Evolutionary conservation across 2,329 filamentous ascomycete species (phyloP).

Genomic region (Cladobotryum protrusum): DNA sequence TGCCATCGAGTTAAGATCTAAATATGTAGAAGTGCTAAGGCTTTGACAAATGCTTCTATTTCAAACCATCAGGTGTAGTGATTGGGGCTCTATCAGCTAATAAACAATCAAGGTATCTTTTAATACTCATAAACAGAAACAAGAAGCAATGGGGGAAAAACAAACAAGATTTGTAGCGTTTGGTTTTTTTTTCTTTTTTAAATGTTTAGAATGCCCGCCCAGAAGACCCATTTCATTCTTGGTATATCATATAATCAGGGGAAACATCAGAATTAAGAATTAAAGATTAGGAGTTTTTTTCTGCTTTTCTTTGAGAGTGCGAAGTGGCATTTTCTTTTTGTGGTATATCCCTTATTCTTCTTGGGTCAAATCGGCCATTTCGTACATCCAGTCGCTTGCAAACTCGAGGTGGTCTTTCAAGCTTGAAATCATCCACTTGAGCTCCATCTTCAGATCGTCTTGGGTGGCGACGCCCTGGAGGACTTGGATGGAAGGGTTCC

Average conservation of each 20-base stretch:
- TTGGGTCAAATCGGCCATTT: background rate
- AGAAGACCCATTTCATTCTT: background rate
- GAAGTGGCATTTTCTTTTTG: background rate
- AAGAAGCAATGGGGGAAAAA: constrained; percentile 1
- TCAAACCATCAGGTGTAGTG: no score
- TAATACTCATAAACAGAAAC: background rate
- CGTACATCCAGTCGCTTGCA: constrained; percentile 10
- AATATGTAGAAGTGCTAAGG: no score
- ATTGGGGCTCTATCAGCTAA: no score
- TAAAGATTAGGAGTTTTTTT: background rate
- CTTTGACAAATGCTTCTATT: no score
- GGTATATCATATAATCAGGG: background rate
- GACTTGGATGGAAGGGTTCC: constrained; percentile 4
- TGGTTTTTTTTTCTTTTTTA: no score
- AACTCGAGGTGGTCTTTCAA: constrained; percentile 11
- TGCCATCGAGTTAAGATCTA: no score
- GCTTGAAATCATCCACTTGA: constrained; percentile 10
- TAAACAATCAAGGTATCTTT: no score
- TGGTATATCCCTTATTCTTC: no score
- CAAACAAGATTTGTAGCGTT: constrained; percentile 2
- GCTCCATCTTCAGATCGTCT: constrained; percentile 9
- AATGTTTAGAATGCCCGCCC: background rate
- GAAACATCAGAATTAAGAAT: background rate
- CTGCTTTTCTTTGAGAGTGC: background rate
- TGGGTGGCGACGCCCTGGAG: constrained; percentile 8